phyloP scores from a whole-genome alignment of 495 filamentous ascomycete genomes.

The Clohesyomyces aquaticus region DNA sequence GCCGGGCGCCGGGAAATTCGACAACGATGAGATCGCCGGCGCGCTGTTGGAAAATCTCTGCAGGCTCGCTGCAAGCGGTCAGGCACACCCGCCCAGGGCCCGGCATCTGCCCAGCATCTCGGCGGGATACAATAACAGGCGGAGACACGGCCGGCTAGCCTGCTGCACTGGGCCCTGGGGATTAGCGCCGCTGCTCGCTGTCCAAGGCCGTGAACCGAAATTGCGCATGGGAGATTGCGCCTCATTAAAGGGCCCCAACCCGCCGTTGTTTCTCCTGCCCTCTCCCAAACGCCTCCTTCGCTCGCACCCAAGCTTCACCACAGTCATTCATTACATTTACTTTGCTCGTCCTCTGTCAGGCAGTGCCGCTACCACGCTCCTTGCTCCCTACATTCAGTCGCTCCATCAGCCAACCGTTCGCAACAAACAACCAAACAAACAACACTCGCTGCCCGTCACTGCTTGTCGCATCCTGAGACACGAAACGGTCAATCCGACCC shows the following conservation, averaged over 20 bases:
- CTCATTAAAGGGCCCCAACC: slow-evolving; percentile 29
- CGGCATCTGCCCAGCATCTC: too few species aligned
- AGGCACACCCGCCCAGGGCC: slow-evolving; percentile 18
- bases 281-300: slow-evolving; percentile 20
- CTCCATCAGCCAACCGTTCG: neutral
- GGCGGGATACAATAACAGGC: too few species aligned
- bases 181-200: slow-evolving; percentile 3
- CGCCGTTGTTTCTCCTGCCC: slow-evolving; percentile 32
- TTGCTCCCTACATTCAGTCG: slow-evolving; percentile 16
- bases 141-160: neutral
- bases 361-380: slow-evolving; percentile 35
- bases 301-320: slow-evolving; percentile 11
- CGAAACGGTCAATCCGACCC: neutral
- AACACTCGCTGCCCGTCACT: slow-evolving; percentile 8
- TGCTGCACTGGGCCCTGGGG: neutral
- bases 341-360: slow-evolving; percentile 19
- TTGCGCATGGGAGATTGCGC: slow-evolving; percentile 37
- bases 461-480: neutral
- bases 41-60: slow-evolving; percentile 6
- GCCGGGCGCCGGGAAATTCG: too few species aligned
- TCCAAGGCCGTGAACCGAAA: slow-evolving; percentile 20
- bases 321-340: slow-evolving; percentile 28
- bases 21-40: neutral
- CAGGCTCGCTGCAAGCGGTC: neutral
- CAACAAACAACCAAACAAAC: neutral